A percentile compares a stretch with the other conserved stretches of the same genome.
These are phyloP conservation scores for Claviceps pusilla DNA, from an alignment of 2,329 filamentous ascomycete species.

Conservation along the genomic window DNA sequence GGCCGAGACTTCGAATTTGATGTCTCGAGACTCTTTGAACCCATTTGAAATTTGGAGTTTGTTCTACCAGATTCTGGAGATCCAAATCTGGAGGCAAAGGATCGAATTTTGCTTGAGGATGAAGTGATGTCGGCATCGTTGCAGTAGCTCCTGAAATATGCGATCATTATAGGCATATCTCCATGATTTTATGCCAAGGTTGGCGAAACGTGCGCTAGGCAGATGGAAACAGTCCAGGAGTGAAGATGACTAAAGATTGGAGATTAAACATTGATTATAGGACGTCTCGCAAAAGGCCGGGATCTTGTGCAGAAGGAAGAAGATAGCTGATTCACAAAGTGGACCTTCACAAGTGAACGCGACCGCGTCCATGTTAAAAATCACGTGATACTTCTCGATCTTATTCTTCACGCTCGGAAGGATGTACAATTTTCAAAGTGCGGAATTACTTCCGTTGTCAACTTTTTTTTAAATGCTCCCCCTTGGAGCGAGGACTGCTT, in stretches of 20 bases:
- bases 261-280: background rate
- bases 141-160: background rate
- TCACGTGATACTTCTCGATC: background rate
- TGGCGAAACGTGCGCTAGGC: background rate
- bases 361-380: background rate
- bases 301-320: background rate
- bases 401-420: background rate
- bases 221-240: background rate
- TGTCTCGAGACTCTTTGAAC: conserved; percentile 65
- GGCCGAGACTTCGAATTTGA: conserved; percentile 61
- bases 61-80: conserved; percentile 58
- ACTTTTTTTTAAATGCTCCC: background rate
- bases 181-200: background rate
- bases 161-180: background rate
- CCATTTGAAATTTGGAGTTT: conserved; percentile 73
- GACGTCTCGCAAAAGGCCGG: background rate
- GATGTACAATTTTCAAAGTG: background rate
- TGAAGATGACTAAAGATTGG: background rate
- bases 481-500: background rate
- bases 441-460: background rate
- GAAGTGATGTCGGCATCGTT: conserved; percentile 57
- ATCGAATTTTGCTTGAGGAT: conserved; percentile 80
- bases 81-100: conserved; percentile 79
- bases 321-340: background rate
- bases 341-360: background rate